phyloP scores from a whole-genome alignment of 2,329 filamentous ascomycete genomes.

The Trichoderma breve region DNA sequence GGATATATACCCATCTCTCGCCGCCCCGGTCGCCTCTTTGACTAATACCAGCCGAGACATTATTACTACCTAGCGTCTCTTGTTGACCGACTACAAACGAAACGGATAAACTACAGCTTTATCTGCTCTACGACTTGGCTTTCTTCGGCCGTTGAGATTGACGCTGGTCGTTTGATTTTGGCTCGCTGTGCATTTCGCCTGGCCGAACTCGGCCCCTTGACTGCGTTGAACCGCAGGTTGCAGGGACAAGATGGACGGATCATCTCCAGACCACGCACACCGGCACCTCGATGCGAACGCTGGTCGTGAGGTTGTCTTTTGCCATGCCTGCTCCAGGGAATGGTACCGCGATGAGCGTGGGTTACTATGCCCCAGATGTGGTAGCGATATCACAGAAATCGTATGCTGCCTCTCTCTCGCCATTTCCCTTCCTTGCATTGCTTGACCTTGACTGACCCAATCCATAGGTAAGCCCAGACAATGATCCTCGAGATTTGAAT shows the following conservation, averaged over 20 bases:
- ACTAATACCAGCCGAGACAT: not conserved
- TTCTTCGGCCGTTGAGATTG: not conserved
- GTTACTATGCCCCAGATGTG: slow-evolving; percentile 73
- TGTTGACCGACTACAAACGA: not conserved
- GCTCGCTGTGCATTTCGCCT: slow-evolving; percentile 55
- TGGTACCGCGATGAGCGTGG: slow-evolving; percentile 73
- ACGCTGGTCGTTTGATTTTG: slow-evolving; percentile 40
- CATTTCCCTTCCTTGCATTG: not conserved
- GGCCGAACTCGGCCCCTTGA: slow-evolving; percentile 58
- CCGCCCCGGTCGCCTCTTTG: not conserved
- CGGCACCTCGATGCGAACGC: slow-evolving; percentile 50
- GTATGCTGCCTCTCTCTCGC: slow-evolving; percentile 50
- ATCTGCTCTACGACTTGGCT: not conserved
- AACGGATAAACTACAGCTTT: not conserved
- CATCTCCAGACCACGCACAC: slow-evolving; percentile 27
- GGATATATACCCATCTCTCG: not conserved
- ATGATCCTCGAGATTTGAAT: slow-evolving; percentile 57
- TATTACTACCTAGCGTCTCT: not conserved
- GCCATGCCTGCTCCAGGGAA: slow-evolving; percentile 76
- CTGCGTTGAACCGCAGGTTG: slow-evolving; percentile 51
- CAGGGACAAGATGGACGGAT: slow-evolving; percentile 39
- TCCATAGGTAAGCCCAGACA: slow-evolving; percentile 52
- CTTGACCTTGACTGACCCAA: slow-evolving; percentile 21
- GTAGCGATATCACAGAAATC: slow-evolving; percentile 79
- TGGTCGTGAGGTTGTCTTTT: slow-evolving; percentile 74